These are phyloP conservation scores for Geosmithia putterillii DNA, from an alignment of 2,329 filamentous ascomycete species.

Conservation along the genomic window DNA sequence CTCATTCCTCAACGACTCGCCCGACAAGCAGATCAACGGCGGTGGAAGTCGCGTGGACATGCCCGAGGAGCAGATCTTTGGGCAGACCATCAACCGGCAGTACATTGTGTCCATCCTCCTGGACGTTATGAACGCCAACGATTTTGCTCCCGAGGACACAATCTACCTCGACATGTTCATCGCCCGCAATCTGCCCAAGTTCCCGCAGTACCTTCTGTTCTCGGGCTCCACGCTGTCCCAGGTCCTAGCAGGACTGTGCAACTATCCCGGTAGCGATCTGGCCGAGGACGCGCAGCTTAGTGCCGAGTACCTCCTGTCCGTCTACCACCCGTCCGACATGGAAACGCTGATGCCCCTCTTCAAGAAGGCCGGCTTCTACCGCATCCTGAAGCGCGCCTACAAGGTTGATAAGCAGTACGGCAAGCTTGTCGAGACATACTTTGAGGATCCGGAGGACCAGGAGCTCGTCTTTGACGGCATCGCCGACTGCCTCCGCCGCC, in stretches of 20 bases:
- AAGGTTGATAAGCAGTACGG: slow-evolving; percentile 68
- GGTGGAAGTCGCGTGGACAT: slow-evolving; percentile 36
- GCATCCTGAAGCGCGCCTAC: slow-evolving; percentile 85
- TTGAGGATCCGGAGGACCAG: slow-evolving; percentile 72
- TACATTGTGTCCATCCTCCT: slow-evolving; percentile 85
- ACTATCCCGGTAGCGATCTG: slow-evolving; percentile 68
- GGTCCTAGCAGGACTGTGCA: slow-evolving; percentile 71
- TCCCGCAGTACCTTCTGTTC: slow-evolving; percentile 86
- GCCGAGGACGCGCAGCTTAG: slow-evolving; percentile 95
- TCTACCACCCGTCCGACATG: slow-evolving; percentile 82
- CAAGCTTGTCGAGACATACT: slow-evolving; percentile 66
- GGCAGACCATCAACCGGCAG: slow-evolving; percentile 72
- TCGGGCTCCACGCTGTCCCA: slow-evolving; percentile 75
- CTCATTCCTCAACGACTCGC: slow-evolving; percentile 73
- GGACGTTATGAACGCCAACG: slow-evolving; percentile 71
- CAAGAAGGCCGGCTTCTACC: slow-evolving; percentile 70
- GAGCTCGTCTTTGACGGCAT: slow-evolving; percentile 70
- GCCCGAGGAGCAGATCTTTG: slow-evolving; percentile 54
- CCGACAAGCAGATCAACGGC: slow-evolving; percentile 48
- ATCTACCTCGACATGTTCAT: slow-evolving; percentile 99
- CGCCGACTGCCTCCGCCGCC: slow-evolving; percentile 56
- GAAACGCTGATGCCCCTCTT: slow-evolving; percentile 65
- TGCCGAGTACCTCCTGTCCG: slow-evolving; percentile 84
- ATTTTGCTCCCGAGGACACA: slow-evolving; percentile 69
- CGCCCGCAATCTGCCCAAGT: slow-evolving; percentile 89